Evolutionary conservation across 352 stramenopile species (phyloP), one percentile per base, ranked within the genome.

Genomic region (Thraustotheca clavata): DNA sequence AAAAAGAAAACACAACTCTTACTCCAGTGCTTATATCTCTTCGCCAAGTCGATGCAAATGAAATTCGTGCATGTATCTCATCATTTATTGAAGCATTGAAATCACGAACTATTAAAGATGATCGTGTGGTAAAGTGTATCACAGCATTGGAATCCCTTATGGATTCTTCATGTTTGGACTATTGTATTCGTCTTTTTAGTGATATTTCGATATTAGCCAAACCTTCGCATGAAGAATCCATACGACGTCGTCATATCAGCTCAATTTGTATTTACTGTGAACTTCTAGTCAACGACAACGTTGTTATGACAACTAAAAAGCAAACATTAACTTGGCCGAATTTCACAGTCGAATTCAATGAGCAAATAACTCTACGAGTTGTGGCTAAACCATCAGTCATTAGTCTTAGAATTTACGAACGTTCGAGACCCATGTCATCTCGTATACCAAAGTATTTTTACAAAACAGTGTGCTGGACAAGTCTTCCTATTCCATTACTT

Each of bases 351-450:
- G 62, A 62, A 9, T 76, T 90, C 31, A 59, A 70, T 26, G 80
- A 89, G 35, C 73, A 63, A 0, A 59, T 90, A 11, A 71, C 69
- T 4, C 67, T 89, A 24, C 72, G 67, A 14, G 29, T 88, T 24
- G 63, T 74, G 46, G 78, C 70, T 50, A 82, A 89, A 26, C 81
- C 83, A 0, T 66, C 73, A 18, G 71, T 74, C 0, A 69, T 88
- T 7, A 73, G 72, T 11, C 49, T 77, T 38, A 70, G 75, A 46
- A 70, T 89, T 24, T 77, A 80, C 36, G 77, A 89, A 57, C 66
- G 65, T 12, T 69, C 77, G 46, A 59, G n/a, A n/a, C n/a, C n/a
- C n/a, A n/a, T 46, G 3, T 9, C 24, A 27, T 31, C 40, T 27
- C 36, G 24, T 36, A 32, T 27, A 6, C 8, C 9, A 11, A 24